Evolutionary conservation across 768 basidiomycete species (phyloP).

Genomic region (Xanthoconium purpureum): DNA sequence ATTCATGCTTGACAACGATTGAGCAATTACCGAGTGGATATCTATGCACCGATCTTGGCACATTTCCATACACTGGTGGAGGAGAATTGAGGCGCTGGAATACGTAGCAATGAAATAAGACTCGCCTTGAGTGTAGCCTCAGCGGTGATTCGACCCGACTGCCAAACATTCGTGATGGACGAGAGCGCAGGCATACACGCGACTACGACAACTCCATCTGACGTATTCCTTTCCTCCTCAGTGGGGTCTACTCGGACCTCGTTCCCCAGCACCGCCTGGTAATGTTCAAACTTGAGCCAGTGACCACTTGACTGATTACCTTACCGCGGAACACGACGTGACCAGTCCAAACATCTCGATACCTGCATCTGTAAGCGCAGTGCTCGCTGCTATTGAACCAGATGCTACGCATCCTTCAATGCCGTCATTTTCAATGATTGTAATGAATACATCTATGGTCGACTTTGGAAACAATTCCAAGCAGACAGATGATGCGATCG

Average conservation of each 20-base stretch:
- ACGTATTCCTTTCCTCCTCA: constrained; percentile 55
- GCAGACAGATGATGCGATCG: constrained; percentile 77
- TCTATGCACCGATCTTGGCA: constrained; percentile 72
- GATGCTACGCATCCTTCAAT: constrained; percentile 86
- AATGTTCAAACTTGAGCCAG: constrained; percentile 2
- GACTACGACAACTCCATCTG: constrained; percentile 68
- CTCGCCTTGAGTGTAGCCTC: constrained; percentile 57
- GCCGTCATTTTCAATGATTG: constrained; percentile 88
- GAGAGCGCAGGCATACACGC: constrained; percentile 87
- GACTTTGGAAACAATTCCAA: constrained; percentile 93
- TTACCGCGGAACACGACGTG: constrained; percentile 74
- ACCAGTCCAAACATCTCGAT: constrained; percentile 90
- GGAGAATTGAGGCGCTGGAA: not conserved
- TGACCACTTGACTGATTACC: constrained; percentile 16
- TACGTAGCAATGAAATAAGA: constrained; percentile 18
- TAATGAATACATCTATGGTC: constrained; percentile 87
- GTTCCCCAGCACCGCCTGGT: constrained; percentile 52
- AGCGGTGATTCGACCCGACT: constrained; percentile 64
- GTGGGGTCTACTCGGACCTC: constrained; percentile 81
- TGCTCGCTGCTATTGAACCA: constrained; percentile 82
- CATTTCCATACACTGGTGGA: constrained; percentile 59
- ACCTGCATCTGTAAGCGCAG: constrained; percentile 90
- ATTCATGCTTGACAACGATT: constrained; percentile 49
- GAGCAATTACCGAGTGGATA: constrained; percentile 72
- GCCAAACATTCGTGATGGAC: constrained; percentile 82